Base-by-base conservation (phyloP, 371 early-diverging fungal species). In the Zychaea mexicana region DNA sequence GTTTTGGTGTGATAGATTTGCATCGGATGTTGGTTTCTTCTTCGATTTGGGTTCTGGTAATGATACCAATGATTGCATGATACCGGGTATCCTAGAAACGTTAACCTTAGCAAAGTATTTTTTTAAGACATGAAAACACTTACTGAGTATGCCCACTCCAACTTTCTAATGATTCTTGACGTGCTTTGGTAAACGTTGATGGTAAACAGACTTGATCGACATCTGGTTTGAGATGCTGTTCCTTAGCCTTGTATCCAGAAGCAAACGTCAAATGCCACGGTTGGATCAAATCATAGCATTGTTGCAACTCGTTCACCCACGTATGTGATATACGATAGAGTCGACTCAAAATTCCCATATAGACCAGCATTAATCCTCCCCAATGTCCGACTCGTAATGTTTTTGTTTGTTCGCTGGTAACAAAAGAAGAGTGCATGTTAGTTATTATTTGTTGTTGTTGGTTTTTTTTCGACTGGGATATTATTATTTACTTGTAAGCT, bases 311-410 rank as follows among this genome's bases (percentile, higher is more conserved):
- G 10, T 46, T 65, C 2, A 65, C 39, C 76, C 73, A 77, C 12
- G 52, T 52, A 26, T 69, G 67, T 52, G 66, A 57, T 12, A 77
- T 27, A 12, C 60, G 52, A 61, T 69, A 77, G 2, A 80, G 65
- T 39, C 81, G 65, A 66, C 76, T 75, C 21, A 66, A 69, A 3
- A 73, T 46, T 21, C 70, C 69, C 75, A 80, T 80, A 47, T 66
- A 68, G 2, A 73, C 75, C 7, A 80, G 21, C 2, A 73, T 71
- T 21, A 77, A 39, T 1, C 72, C 68, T n/a, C 72, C 67, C 70
- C 75, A 80, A 55, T 80, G 81, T 2, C 73, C 76, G 30, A 74
- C 31, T 31, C 53, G 65, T 9, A 80, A 46, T 28, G 77, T 52
- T 3, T 67, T 72, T 17, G 77, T 69, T 17, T 77, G 69, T 31